These are phyloP conservation scores for Parascedosporium putredinis DNA, from an alignment of 2,329 filamentous ascomycete genomes.

Conservation along the genomic window DNA sequence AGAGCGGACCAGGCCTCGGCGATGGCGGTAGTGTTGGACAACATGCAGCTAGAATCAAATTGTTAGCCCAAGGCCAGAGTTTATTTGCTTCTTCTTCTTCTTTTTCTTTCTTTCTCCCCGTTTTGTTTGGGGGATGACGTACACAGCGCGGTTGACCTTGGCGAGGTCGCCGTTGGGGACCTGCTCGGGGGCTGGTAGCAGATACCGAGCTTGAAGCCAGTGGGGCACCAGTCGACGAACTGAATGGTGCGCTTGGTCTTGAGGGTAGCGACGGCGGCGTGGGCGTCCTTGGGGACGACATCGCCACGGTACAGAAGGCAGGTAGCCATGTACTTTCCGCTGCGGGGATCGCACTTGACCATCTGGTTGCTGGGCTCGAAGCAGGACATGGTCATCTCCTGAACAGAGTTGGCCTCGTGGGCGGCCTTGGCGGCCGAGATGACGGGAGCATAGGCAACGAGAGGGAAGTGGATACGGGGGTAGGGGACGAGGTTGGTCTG, in stretches of 20 bases:
- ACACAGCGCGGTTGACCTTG: constrained; percentile 97
- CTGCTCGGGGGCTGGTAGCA: constrained; percentile 97
- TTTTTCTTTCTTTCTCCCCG: too few relatives aligned
- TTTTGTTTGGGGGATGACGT: too few relatives aligned
- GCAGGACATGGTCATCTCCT: constrained; percentile 98
- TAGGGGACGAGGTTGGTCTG: constrained; percentile 99
- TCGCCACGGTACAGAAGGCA: constrained; percentile 97
- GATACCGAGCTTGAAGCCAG: constrained; percentile 99
- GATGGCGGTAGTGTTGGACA: constrained; percentile 97
- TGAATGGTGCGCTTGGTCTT: constrained; percentile 99
- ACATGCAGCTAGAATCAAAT: constrained; percentile 64
- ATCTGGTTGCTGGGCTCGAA: constrained; percentile 99
- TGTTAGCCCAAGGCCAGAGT: too few relatives aligned
- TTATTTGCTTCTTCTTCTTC: too few relatives aligned
- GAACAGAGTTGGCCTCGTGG: constrained; percentile 95
- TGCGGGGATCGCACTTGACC: constrained; percentile 98
- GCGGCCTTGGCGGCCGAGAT: constrained; percentile 91
- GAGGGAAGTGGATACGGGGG: constrained; percentile 97
- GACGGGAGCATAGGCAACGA: constrained; percentile 91
- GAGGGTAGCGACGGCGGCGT: constrained; percentile 83
- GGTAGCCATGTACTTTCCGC: constrained; percentile 99
- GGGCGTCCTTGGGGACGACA: constrained; percentile 91
- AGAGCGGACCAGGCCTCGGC: constrained; percentile 96
- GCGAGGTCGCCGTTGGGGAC: constrained; percentile 95
- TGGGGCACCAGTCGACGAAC: constrained; percentile 99